Evolutionary conservation across 192 early-diverging fungal species (phyloP).

Genomic region (Jimgerdemannia flammicorona): DNA sequence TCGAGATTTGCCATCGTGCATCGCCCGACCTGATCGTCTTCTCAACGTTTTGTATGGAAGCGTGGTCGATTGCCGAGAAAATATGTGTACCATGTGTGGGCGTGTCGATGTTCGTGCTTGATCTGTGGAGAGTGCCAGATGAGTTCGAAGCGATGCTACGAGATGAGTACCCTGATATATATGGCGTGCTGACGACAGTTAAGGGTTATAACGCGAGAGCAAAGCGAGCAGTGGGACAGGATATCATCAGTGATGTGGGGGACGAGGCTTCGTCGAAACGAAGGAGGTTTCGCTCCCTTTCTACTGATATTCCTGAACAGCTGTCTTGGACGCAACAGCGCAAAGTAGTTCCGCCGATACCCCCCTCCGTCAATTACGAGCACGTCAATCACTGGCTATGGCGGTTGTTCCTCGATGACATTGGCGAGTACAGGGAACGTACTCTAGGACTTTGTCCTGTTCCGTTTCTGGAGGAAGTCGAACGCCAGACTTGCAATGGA

Average conservation of each 20-base stretch:
- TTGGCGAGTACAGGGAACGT: neutral
- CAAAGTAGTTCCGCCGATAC: neutral
- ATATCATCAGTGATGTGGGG: too few species aligned
- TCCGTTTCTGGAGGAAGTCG: neutral
- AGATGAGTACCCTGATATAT: neutral
- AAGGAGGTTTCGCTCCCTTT: neutral
- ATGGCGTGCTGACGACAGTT: neutral
- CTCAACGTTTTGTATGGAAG: neutral
- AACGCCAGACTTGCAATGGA: neutral
- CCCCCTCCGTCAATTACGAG: neutral
- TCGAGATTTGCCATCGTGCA: neutral
- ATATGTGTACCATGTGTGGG: neutral
- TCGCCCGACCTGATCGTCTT: neutral
- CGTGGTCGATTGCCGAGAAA: neutral
- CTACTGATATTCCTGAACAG: too few species aligned
- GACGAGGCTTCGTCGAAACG: neutral
- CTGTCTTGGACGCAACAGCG: too few species aligned
- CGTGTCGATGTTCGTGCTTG: neutral
- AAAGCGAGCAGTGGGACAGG: neutral
- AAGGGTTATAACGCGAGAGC: neutral
- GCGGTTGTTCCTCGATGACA: neutral
- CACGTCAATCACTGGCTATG: neutral
- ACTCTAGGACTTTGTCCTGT: neutral
- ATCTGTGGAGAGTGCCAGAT: neutral
- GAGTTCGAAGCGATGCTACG: neutral